phyloP scores from a whole-genome alignment of 2,329 filamentous ascomycete species.

The Phialemonium atrogriseum region DNA sequence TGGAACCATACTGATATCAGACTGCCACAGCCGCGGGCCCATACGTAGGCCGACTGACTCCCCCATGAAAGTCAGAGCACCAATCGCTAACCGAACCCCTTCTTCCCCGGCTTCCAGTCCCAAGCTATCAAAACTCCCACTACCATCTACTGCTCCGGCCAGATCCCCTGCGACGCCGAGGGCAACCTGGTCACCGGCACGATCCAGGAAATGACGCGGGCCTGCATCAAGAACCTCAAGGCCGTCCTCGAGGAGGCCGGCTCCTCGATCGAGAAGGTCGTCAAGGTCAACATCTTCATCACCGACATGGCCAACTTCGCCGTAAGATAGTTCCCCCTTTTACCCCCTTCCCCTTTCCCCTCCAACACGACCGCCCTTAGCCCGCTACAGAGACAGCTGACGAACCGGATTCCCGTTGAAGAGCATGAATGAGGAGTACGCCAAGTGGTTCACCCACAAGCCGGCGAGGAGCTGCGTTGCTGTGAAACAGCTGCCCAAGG shows the following conservation, averaged over 20 bases:
- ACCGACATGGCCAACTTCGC: constrained; percentile 86
- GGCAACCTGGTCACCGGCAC: constrained; percentile 49
- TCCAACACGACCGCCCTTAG: background rate
- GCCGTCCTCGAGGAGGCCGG: constrained; percentile 78
- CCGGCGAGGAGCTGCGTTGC: constrained; percentile 85
- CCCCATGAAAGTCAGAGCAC: too few species aligned
- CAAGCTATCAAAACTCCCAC: constrained; percentile 59
- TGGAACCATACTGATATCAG: background rate
- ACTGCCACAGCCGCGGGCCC: constrained; percentile 45
- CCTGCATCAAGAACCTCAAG: constrained; percentile 68
- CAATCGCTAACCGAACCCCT: constrained; percentile 11
- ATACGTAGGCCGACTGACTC: constrained; percentile 42
- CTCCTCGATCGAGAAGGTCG: constrained; percentile 67
- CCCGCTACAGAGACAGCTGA: constrained; percentile 2
- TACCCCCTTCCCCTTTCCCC: background rate
- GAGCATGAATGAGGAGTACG: constrained; percentile 80
- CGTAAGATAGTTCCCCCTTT: constrained; percentile 24
- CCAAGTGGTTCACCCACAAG: constrained; percentile 75
- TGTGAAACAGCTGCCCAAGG: constrained; percentile 80
- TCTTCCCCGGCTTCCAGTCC: constrained; percentile 36
- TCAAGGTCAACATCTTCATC: constrained; percentile 90
- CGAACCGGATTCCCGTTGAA: constrained; percentile 13
- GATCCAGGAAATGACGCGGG: constrained; percentile 55
- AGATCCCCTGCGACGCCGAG: constrained; percentile 57
- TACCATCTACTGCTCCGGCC: constrained; percentile 60